Percentiles rank a stretch among this genome's conserved stretches.
phyloP scores from a whole-genome alignment of 108 stramenopile species.

The Parmales sp. region DNA sequence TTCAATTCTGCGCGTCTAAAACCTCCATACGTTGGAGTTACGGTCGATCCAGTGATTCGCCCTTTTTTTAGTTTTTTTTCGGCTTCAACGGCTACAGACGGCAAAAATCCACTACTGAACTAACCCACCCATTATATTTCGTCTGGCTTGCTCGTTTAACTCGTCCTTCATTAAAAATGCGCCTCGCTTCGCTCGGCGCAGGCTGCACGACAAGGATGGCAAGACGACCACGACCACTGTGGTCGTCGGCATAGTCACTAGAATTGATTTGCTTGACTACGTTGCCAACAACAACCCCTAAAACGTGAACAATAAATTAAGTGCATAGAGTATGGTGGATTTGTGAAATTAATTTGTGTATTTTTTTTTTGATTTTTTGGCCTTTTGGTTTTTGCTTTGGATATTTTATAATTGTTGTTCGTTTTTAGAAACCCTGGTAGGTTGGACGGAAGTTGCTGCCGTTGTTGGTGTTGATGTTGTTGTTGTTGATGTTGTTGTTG shows the following conservation, averaged over 20 bases:
- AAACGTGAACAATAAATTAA: neutral
- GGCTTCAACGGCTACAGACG: too few species aligned
- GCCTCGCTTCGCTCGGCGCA: too few species aligned
- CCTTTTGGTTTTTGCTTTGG: neutral
- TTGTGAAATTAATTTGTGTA: neutral
- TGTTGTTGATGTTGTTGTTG: too few species aligned
- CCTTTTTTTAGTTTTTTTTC: too few species aligned
- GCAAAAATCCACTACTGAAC: too few species aligned
- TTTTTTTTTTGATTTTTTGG: neutral
- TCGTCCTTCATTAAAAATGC: too few species aligned
- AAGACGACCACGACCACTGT: conserved; percentile 29
- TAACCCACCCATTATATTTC: too few species aligned
- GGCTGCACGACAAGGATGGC: neutral
- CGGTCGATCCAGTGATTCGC: too few species aligned
- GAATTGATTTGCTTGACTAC: conserved; percentile 6
- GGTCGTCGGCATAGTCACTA: conserved; percentile 60
- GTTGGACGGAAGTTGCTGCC: neutral
- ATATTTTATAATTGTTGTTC: neutral
- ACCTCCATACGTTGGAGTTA: too few species aligned
- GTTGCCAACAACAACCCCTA: neutral
- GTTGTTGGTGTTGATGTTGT: neutral
- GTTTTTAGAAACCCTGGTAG: neutral
- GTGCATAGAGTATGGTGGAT: neutral
- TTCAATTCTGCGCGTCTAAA: too few species aligned
- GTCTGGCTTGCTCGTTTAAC: neutral